These are phyloP conservation scores for Handroanthus guayacan DNA, from an alignment of 257 asterid genomes.

Conservation along the genomic window DNA sequence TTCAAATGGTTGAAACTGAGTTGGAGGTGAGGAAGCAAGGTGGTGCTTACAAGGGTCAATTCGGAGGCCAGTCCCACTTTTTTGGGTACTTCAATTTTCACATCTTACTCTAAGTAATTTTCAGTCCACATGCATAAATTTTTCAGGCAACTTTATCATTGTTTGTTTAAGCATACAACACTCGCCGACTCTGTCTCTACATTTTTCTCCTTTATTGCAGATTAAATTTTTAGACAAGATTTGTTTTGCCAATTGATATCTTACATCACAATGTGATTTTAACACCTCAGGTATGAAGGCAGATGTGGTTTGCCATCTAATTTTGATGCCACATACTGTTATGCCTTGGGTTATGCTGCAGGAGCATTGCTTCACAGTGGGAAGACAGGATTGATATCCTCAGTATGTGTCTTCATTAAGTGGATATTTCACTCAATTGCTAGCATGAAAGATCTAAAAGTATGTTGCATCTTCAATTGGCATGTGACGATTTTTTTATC, in stretches of 20 bases:
- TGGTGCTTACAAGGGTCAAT: slow-evolving; percentile 54
- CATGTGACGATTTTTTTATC: neutral
- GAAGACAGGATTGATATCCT: slow-evolving; percentile 56
- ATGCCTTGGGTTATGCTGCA: slow-evolving; percentile 65
- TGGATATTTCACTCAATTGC: neutral
- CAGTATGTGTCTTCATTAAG: slow-evolving; percentile 46
- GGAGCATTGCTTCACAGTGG: slow-evolving; percentile 48
- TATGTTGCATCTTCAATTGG: no score
- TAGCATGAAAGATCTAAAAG: neutral
- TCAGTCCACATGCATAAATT: neutral
- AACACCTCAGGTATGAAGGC: slow-evolving; percentile 67
- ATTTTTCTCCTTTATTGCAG: neutral
- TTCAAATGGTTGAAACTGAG: slow-evolving; percentile 84
- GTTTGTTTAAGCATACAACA: neutral
- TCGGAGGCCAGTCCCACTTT: slow-evolving; percentile 78
- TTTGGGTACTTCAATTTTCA: slow-evolving; percentile 60
- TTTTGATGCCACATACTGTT: slow-evolving; percentile 76
- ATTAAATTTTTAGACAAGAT: neutral
- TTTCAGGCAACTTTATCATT: neutral
- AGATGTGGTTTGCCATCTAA: slow-evolving; percentile 84
- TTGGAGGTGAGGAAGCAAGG: slow-evolving; percentile 59
- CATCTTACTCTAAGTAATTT: neutral
- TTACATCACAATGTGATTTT: slow-evolving; percentile 1
- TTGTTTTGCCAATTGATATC: neutral
- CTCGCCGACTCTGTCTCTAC: neutral